Evolutionary conservation across 306 rosid species (phyloP), one percentile per base, ranked within the genome.

Genomic region (Fragaria ananassa): DNA sequence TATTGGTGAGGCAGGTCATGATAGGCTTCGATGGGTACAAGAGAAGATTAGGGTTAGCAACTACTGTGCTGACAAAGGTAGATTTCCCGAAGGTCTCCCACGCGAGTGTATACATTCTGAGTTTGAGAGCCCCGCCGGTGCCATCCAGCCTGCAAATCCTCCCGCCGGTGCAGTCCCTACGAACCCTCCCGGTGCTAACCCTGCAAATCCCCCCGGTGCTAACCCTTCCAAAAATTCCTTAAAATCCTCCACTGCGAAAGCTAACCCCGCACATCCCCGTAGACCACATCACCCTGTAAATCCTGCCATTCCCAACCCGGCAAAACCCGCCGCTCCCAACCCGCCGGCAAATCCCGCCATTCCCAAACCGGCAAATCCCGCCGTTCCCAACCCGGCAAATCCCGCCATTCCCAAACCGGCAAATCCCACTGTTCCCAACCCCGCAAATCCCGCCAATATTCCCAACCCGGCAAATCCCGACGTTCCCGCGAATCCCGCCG

Each of bases 81-180:
- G 82, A 56, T 85, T 79, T 50, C 82, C 88, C 50, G 67, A 81
- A 46, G 86, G 86, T 21, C 54, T 79, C 46, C 86, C 89, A 29
- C 58, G 54, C 19, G 89, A 85, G 60, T 80, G 86, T 62, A 10
- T 23, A 31, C 62, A 10, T 21, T 56, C 62, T 29, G 62, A 56
- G 62, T 56, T 23, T 25, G 35, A 23, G 64, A 10, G 10, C n/a
- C 17, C 67, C 10, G 9, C 29, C 29, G 29, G 29, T 27, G 29
- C 29, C 29, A 27, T 27, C 29, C 29, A 1, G 29, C 29, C 29
- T 27, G 29, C 66, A 3, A n/a, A 19, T 5, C 2, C 27, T 8
- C 60, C 21, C 60, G n/a, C 18, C 10, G 8, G 11, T 21, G 62
- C 62, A 2, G 4, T 4, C 17, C n/a, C 57, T 1, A 2, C 57